Evolutionary conservation across 2,329 filamentous ascomycete species (phyloP).

Genomic region (Trichoderma afroharzianum): DNA sequence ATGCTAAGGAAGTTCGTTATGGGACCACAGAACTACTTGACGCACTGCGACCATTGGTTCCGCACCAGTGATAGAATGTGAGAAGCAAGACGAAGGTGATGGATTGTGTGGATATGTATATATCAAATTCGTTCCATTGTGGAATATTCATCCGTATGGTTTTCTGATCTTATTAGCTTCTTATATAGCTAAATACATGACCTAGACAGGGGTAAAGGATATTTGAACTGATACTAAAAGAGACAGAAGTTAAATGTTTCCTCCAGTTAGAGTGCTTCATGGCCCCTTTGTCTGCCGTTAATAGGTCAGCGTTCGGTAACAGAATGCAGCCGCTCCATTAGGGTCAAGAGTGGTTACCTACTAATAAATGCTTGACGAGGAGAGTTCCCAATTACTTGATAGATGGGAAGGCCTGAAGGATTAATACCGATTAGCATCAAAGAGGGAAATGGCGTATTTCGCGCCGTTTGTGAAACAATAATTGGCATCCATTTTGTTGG

Average conservation of each 20-base stretch:
- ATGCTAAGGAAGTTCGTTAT: background rate
- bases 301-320: background rate
- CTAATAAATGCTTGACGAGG: background rate
- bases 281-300: background rate
- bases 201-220: too few relatives aligned
- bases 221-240: background rate
- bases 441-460: background rate
- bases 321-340: background rate
- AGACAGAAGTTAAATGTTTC: background rate
- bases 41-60: background rate
- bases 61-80: background rate
- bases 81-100: background rate
- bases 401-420: background rate
- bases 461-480: background rate
- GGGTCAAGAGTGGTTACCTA: background rate
- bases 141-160: background rate
- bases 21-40: background rate
- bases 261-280: background rate
- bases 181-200: background rate
- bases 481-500: background rate
- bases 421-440: background rate
- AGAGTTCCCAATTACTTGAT: background rate
- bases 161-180: too few relatives aligned
- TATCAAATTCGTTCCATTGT: background rate
- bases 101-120: background rate